Evolutionary conservation across 768 basidiomycete species (phyloP), one percentile per base, ranked within the genome.

Genomic region (Amyloporia xantha): DNA sequence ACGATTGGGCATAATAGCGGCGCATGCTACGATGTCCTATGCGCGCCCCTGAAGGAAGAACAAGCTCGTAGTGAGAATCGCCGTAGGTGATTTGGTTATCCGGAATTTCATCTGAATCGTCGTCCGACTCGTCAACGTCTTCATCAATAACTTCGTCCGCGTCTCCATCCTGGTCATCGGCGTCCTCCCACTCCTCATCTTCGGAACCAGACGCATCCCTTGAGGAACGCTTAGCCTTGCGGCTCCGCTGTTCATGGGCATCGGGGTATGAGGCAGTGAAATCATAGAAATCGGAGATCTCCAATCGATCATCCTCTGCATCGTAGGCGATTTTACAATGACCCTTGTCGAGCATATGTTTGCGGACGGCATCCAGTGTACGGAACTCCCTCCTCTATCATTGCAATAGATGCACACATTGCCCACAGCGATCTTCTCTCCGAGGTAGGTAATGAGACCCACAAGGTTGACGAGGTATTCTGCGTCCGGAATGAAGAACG

Each of bases 261-360:
- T 69, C 69, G 0, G 88, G 86, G 61, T 95, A 95, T 10, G 87
- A 91, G 1, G 73, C 65, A 0, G 83, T 76, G 64, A 95, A 98
- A 66, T 96, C 92, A 69, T 98, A 99, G 62, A 75, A 97, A 56
- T 97, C 94, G 0, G 92, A 89, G 4, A 95, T 55, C 56, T 95
- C 94, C 45, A 94, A 78, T 36, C 82, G 78, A 61, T 97, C 91
- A 33, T 70, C 62, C 57, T 89, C 83, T 1, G 77, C 68, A 50
- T 92, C 90, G 66, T 95, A 98, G 0, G 90, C 86, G 54, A 99
- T 81, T 69, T 96, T 97, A 76, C 94, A 97, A 61, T 99, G 96
- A 50, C 79, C 77, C 70, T 98, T 98, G 73, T 94, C 94, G 35
- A 80, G 53, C 96, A 99, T 99, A 64, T 99, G 96, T 60, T 89